These are phyloP conservation scores for Neospermospora avenae DNA, from an alignment of 2,329 filamentous ascomycete genomes.

Conservation along the genomic window DNA sequence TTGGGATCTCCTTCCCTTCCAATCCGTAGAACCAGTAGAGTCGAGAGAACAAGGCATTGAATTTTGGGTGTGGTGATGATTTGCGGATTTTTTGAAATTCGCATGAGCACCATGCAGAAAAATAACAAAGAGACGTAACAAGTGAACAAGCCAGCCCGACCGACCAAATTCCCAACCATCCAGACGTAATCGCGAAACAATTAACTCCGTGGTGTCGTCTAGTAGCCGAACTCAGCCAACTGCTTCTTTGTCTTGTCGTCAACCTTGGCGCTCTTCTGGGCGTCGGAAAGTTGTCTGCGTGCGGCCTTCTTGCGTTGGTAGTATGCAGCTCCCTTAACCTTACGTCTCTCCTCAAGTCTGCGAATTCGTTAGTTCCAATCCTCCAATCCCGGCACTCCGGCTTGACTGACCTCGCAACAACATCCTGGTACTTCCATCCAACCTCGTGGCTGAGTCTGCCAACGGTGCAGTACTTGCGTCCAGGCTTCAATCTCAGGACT, in stretches of 20 bases:
- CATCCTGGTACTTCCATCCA: constrained; percentile 99
- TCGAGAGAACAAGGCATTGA: constrained; percentile 36
- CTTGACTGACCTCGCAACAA: constrained; percentile 84
- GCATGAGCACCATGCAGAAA: constrained; percentile 5
- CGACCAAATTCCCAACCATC: constrained; percentile 21
- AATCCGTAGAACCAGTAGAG: constrained; percentile 12
- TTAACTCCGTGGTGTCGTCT: constrained; percentile 42
- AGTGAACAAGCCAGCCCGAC: constrained; percentile 23
- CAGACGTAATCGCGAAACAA: constrained; percentile 27
- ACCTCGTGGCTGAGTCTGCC: constrained; percentile 98
- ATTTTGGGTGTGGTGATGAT: constrained; percentile 12
- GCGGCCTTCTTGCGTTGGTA: constrained; percentile 99
- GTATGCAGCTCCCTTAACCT: constrained; percentile 98
- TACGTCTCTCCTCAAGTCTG: constrained; percentile 98
- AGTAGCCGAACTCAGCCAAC: constrained; percentile 90
- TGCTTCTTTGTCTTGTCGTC: constrained; percentile 84
- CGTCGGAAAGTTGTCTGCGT: constrained; percentile 84
- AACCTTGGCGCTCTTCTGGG: constrained; percentile 87
- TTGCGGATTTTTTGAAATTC: not conserved
- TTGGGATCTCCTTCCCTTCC: constrained; percentile 31
- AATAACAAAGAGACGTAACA: constrained; percentile 12
- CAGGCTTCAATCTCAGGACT: constrained; percentile 94
- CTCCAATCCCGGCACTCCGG: constrained; percentile 5
- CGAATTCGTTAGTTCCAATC: constrained; percentile 24
- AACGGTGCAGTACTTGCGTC: constrained; percentile 99